Percentiles rank a stretch among this genome's conserved stretches.
phyloP scores from a whole-genome alignment of 805 yeast genomes.

The Lachancea quebecensis region DNA sequence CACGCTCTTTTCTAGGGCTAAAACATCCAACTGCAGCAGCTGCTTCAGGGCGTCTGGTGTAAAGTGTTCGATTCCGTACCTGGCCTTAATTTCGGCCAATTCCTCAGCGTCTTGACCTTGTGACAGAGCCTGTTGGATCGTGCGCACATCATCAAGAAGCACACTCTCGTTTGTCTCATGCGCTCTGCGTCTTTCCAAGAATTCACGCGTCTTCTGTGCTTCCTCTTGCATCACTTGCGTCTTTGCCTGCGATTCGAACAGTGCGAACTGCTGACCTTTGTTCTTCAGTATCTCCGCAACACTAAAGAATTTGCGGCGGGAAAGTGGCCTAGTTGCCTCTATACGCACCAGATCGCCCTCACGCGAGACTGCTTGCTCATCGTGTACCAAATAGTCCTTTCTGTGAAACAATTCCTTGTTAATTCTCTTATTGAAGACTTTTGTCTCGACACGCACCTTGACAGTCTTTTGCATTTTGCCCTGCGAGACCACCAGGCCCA shows the following conservation, averaged over 20 bases:
- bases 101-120: slow-evolving; percentile 33
- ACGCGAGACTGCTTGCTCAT: slow-evolving; percentile 82
- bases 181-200: slow-evolving; percentile 43
- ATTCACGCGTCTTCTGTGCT: slow-evolving; percentile 44
- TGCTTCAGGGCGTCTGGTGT: slow-evolving; percentile 36
- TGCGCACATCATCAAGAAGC: slow-evolving; percentile 26
- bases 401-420: slow-evolving; percentile 71
- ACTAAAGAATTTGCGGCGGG: slow-evolving; percentile 78
- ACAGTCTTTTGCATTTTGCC: slow-evolving; percentile 96
- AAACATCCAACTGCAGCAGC: slow-evolving; percentile 36
- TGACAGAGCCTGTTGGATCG: slow-evolving; percentile 25
- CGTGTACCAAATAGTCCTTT: slow-evolving; percentile 87
- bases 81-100: slow-evolving; percentile 35
- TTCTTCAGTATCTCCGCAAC: slow-evolving; percentile 85
- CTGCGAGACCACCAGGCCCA: slow-evolving; percentile 91
- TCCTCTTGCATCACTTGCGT: slow-evolving; percentile 63
- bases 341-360: slow-evolving; percentile 95
- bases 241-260: slow-evolving; percentile 69
- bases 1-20: slow-evolving; percentile 25
- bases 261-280: slow-evolving; percentile 86
- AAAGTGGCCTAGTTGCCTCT: slow-evolving; percentile 79
- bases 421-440: slow-evolving; percentile 60
- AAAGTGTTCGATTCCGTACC: slow-evolving; percentile 42
- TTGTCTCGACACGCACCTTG: slow-evolving; percentile 80
- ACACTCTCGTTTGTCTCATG: slow-evolving; percentile 26